These are phyloP conservation scores for Polytrichum formosum DNA, from an alignment of 225 moss, liverwort and hornwort species.

Conservation along the genomic window DNA sequence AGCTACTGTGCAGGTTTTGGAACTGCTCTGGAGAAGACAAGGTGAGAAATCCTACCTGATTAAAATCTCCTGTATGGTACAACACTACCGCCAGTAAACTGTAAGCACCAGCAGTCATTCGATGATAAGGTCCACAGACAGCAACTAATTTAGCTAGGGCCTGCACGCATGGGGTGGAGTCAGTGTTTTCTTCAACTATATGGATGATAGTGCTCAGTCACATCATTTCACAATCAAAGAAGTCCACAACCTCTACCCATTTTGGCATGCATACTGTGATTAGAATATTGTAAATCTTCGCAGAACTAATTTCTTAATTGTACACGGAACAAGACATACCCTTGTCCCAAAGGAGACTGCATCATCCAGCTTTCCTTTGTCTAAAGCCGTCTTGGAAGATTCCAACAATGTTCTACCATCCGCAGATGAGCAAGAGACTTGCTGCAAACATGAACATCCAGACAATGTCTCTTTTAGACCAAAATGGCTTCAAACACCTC, in stretches of 20 bases:
- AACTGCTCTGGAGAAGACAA: too few species aligned
- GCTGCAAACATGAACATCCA: conserved; percentile 19
- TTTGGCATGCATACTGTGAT: too few species aligned
- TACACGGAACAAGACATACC: conserved; percentile 6
- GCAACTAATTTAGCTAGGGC: conserved; percentile 65
- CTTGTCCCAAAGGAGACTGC: conserved; percentile 62
- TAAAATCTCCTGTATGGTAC: conserved; percentile 70
- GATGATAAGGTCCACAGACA: conserved; percentile 66
- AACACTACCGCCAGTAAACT: conserved; percentile 62
- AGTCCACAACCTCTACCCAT: too few species aligned
- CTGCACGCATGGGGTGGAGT: conserved; percentile 2
- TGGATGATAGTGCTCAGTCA: too few species aligned
- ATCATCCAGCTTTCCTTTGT: conserved; percentile 72
- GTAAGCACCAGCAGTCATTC: conserved; percentile 70
- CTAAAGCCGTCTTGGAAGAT: conserved; percentile 66
- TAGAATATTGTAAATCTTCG: too few species aligned
- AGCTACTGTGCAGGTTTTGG: too few species aligned
- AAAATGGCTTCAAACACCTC: too few species aligned
- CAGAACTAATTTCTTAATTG: too few species aligned
- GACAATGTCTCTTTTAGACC: too few species aligned
- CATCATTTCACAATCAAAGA: too few species aligned
- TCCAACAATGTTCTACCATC: conserved; percentile 63
- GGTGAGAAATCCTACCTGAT: conserved; percentile 25
- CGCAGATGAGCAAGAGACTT: conserved; percentile 71
- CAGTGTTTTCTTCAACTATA: too few species aligned